Percentiles rank a stretch among this genome's conserved stretches.
Conservation (phyloP, 352 stramenopile genomes). For the Pythium vanterpoolii region DNA sequence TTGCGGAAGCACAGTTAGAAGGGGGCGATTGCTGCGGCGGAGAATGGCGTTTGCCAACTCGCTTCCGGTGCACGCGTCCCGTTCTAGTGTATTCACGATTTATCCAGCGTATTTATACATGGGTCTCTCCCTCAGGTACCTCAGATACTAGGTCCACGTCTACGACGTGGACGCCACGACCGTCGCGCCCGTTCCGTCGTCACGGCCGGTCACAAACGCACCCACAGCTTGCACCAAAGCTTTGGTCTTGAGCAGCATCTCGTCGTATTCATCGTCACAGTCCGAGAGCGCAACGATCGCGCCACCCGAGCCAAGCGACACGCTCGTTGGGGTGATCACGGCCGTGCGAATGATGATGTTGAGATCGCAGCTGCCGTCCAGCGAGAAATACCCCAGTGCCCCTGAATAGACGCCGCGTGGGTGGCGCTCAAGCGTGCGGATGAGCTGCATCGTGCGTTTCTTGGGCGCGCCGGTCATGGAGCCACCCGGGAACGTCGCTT, state of each 20-base stretch:
- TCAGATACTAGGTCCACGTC: neutral
- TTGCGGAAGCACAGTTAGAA: no score
- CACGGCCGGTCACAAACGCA: slow-evolving; percentile 45
- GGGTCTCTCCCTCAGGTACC: neutral
- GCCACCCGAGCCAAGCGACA: slow-evolving; percentile 92
- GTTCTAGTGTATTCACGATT: slow-evolving; percentile 6
- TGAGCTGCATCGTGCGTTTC: slow-evolving; percentile 94
- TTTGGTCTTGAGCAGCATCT: slow-evolving; percentile 90
- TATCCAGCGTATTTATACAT: slow-evolving; percentile 12
- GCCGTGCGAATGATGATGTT: slow-evolving; percentile 98
- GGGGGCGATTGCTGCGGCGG: neutral
- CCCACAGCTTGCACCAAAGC: slow-evolving; percentile 63
- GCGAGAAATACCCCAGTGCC: slow-evolving; percentile 93
- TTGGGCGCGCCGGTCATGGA: slow-evolving; percentile 99
- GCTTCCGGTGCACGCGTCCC: neutral
- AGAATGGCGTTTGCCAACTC: neutral
- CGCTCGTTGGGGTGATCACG: slow-evolving; percentile 77
- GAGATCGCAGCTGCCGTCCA: slow-evolving; percentile 95
- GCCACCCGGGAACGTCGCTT: slow-evolving; percentile 94
- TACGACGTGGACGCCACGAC: slow-evolving; percentile 17
- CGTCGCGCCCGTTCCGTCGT: slow-evolving; percentile 33
- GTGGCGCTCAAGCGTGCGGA: slow-evolving; percentile 88
- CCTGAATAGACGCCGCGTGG: slow-evolving; percentile 95
- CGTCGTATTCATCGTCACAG: slow-evolving; percentile 91
- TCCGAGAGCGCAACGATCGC: slow-evolving; percentile 96